Evolutionary conservation across 202 grass and related monocot genomes (phyloP).

Genomic region (Digitaria exilis): DNA sequence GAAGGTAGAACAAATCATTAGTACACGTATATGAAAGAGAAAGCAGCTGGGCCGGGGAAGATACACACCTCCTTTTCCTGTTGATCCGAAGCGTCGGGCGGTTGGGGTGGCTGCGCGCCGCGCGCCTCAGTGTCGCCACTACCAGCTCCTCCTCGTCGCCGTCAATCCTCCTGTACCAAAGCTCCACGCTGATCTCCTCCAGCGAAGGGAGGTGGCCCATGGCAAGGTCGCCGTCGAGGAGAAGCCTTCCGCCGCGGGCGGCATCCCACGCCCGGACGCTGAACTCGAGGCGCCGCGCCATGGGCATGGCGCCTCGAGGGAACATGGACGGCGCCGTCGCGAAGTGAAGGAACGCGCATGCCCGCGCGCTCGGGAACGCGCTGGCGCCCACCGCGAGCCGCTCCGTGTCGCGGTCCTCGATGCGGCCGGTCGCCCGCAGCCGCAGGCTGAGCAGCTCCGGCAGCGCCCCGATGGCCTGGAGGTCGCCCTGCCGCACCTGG

Average conservation of each 20-base stretch:
- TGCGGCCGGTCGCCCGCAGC: not conserved
- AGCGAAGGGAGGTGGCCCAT: not conserved
- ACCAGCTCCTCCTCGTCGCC: not conserved
- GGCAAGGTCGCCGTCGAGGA: not conserved
- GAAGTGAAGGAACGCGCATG: not conserved
- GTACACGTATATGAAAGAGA: no score
- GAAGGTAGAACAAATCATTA: no score
- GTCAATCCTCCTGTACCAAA: not conserved
- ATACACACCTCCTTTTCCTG: not conserved
- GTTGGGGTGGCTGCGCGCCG: not conserved
- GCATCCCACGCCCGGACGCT: not conserved
- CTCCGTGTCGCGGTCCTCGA: not conserved
- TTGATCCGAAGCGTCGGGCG: not conserved
- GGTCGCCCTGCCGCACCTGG: not conserved
- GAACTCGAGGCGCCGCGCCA: not conserved
- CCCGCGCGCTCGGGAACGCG: not conserved
- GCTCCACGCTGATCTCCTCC: not conserved
- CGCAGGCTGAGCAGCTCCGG: not conserved
- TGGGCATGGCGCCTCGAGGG: not conserved
- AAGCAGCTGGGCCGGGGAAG: no score
- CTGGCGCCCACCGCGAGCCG: not conserved
- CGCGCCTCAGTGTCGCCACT: not conserved
- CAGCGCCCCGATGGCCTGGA: not conserved
- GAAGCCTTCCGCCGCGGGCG: not conserved
- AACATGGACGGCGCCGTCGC: conserved; percentile 8